These are phyloP conservation scores for Cryptococcus amylolentus DNA, from an alignment of 1,284 basidiomycete genomes.

Conservation along the genomic window DNA sequence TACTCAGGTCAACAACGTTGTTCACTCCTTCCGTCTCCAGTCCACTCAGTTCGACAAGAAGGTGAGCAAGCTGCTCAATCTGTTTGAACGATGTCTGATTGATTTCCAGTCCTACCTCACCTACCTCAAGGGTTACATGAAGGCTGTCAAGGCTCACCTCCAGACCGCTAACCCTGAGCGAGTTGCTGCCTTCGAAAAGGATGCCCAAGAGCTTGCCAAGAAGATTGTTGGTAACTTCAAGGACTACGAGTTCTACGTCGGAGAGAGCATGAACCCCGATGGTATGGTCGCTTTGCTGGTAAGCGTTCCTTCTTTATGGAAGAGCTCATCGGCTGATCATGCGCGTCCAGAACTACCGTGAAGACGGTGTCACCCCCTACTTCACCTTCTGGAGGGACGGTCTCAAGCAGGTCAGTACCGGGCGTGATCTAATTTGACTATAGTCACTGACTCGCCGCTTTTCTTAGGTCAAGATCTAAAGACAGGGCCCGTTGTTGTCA, in stretches of 20 bases:
- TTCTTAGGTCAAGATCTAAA: conserved; percentile 29
- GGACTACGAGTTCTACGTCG: conserved; percentile 63
- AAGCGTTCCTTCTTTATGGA: conserved; percentile 37
- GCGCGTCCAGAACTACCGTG: conserved; percentile 52
- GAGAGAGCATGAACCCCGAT: conserved; percentile 79
- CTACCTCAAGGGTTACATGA: conserved; percentile 92
- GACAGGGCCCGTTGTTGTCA: conserved; percentile 1
- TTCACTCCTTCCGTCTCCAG: conserved; percentile 88
- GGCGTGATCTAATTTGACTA: not conserved
- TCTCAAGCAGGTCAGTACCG: conserved; percentile 58
- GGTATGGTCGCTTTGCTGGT: conserved; percentile 82
- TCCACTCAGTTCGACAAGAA: conserved; percentile 89
- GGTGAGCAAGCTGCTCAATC: conserved; percentile 18
- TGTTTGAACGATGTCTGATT: not conserved
- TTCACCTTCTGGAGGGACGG: conserved; percentile 94
- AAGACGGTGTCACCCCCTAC: conserved; percentile 64
- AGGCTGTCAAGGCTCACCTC: conserved; percentile 67
- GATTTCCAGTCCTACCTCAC: conserved; percentile 59
- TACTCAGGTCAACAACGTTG: conserved; percentile 80
- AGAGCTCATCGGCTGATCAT: not conserved
- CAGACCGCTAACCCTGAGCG: conserved; percentile 61
- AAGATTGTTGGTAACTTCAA: conserved; percentile 88
- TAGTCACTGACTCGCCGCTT: not conserved
- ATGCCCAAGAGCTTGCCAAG: conserved; percentile 72
- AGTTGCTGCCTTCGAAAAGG: conserved; percentile 78